Evolutionary conservation across 495 filamentous ascomycete species (phyloP).

Genomic region (Trichoderma asperelloides): DNA sequence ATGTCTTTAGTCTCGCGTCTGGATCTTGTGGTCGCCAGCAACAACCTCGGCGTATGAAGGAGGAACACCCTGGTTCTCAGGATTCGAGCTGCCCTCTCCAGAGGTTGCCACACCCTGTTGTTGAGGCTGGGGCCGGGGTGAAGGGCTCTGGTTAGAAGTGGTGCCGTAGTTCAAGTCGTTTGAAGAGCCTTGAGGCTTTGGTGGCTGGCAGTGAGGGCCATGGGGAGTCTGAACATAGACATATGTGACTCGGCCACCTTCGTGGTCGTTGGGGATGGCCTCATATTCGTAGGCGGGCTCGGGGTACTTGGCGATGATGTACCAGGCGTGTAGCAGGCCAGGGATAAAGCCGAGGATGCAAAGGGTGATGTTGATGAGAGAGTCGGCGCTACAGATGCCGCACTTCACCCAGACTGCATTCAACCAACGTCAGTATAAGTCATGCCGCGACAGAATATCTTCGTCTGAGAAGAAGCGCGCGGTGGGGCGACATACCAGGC

Average conservation of each 20-base stretch:
- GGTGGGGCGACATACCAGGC: constrained; percentile 52
- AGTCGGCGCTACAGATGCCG: constrained; percentile 89
- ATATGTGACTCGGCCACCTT: constrained; percentile 51
- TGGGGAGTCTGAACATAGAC: constrained; percentile 49
- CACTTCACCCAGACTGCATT: constrained; percentile 84
- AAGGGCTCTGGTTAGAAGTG: constrained; percentile 14
- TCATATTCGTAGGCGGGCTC: constrained; percentile 62
- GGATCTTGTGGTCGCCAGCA: constrained; percentile 80
- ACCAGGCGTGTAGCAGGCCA: constrained; percentile 91
- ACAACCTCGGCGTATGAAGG: constrained; percentile 83
- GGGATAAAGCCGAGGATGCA: constrained; percentile 82
- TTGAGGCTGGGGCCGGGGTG: constrained; percentile 25
- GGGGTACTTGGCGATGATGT: constrained; percentile 89
- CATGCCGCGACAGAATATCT: constrained; percentile 5
- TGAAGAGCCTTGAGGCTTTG: constrained; percentile 23
- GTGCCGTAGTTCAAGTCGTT: constrained; percentile 26
- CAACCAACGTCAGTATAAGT: background rate
- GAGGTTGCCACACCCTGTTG: constrained; percentile 41
- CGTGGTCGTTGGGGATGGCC: constrained; percentile 42
- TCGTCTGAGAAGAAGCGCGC: background rate
- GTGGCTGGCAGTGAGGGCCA: constrained; percentile 31
- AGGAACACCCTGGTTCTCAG: constrained; percentile 31
- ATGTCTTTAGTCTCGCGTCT: constrained; percentile 50
- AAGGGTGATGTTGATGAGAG: constrained; percentile 89
- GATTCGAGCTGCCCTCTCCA: constrained; percentile 30